Conservation (phyloP, 1,284 basidiomycete genomes). For the Mycosarcoma maydis region DNA sequence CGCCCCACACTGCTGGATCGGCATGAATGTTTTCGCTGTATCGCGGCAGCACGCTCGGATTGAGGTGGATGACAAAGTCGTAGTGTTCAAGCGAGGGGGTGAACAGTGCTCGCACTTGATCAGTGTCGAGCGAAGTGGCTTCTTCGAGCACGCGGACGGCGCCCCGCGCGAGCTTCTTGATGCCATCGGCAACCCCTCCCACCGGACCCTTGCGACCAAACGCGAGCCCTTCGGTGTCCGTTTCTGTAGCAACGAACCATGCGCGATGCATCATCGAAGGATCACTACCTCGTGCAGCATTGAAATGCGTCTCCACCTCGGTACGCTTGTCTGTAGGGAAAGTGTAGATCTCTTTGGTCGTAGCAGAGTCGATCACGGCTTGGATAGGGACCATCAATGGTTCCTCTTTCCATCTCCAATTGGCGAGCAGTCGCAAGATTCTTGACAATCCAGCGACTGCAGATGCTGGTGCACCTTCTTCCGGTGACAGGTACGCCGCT, state of each 20-base stretch:
- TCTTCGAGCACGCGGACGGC: constrained; percentile 41
- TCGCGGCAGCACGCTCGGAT: constrained; percentile 76
- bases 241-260: constrained; percentile 84
- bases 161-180: constrained; percentile 52
- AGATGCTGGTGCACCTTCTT: constrained; percentile 68
- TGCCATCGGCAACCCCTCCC: constrained; percentile 53
- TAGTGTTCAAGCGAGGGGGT: constrained; percentile 84
- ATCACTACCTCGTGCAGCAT: constrained; percentile 65
- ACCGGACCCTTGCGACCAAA: constrained; percentile 72
- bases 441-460: constrained; percentile 78
- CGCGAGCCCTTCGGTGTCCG: constrained; percentile 77
- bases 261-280: constrained; percentile 70
- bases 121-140: constrained; percentile 45
- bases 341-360: constrained; percentile 41
- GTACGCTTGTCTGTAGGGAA: constrained; percentile 71
- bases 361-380: constrained; percentile 58
- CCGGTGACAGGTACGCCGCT: constrained; percentile 69
- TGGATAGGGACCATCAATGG: constrained; percentile 71
- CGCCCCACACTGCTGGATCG: constrained; percentile 46
- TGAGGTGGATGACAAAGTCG: constrained; percentile 82
- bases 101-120: constrained; percentile 76
- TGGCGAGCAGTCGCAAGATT: constrained; percentile 77
- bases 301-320: constrained; percentile 72
- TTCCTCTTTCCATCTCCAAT: constrained; percentile 78
- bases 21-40: constrained; percentile 71